These are phyloP conservation scores for Chlamydomonas urium DNA, from an alignment of 139 green algal genomes.

Conservation along the genomic window DNA sequence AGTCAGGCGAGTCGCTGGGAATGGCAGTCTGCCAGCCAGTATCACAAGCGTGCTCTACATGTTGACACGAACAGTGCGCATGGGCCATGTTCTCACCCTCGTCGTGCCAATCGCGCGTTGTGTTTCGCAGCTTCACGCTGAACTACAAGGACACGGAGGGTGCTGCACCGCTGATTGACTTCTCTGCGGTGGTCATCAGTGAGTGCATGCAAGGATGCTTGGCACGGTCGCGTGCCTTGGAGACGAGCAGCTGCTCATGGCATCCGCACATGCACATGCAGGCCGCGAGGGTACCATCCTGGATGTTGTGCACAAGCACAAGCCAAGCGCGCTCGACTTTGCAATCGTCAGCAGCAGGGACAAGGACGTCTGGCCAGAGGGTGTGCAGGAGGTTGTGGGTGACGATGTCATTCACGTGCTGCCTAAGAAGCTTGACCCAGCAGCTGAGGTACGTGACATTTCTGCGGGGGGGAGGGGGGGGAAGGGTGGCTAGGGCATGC, in stretches of 20 bases:
- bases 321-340: conserved; percentile 31
- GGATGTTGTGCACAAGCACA: conserved; percentile 31
- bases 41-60: neutral
- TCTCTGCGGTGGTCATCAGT: conserved; percentile 11
- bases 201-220: neutral
- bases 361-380: conserved; percentile 24
- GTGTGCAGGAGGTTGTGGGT: conserved; percentile 17
- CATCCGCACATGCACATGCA: neutral
- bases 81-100: neutral
- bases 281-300: conserved; percentile 23
- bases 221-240: neutral
- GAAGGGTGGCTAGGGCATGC: too few species aligned
- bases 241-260: neutral
- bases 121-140: conserved; percentile 16
- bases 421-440: conserved; percentile 32
- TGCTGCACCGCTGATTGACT: neutral
- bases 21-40: neutral
- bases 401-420: conserved; percentile 42
- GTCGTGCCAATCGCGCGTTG: neutral
- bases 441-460: conserved; percentile 28
- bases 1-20: conserved; percentile 24
- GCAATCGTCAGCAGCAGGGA: conserved; percentile 29
- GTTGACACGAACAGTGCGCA: neutral
- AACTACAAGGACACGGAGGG: conserved; percentile 1
- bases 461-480: too few species aligned